Evolutionary conservation across 1,284 basidiomycete genomes (phyloP).

Genomic region (Ceratobasidium sp.): DNA sequence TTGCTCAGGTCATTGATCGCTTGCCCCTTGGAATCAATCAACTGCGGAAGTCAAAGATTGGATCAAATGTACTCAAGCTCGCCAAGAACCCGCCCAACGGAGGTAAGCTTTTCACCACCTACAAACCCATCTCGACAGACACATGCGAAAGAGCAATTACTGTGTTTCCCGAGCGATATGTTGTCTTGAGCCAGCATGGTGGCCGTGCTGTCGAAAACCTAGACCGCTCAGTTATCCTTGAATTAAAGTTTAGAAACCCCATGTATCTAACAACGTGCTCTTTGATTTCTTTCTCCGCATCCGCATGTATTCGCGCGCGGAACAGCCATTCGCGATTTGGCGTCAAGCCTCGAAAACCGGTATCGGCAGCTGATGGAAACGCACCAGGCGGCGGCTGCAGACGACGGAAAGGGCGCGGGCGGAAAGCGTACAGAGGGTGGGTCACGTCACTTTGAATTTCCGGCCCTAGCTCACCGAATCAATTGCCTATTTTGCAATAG

Average conservation of each 20-base stretch:
- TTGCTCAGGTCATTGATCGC: constrained; percentile 78
- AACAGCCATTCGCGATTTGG: constrained; percentile 90
- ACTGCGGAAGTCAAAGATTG: constrained; percentile 77
- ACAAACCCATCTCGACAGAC: constrained; percentile 13
- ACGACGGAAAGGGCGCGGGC: constrained; percentile 61
- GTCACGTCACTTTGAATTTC: constrained; percentile 67
- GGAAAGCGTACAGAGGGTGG: constrained; percentile 72
- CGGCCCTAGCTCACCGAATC: constrained; percentile 38
- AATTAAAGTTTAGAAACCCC: constrained; percentile 51
- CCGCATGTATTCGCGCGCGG: constrained; percentile 54
- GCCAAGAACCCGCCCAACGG: constrained; percentile 75
- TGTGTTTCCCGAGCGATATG: constrained; percentile 30
- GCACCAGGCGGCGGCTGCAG: constrained; percentile 23
- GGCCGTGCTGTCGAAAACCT: constrained; percentile 33
- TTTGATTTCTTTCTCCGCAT: constrained; percentile 59
- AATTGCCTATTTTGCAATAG: constrained; percentile 48
- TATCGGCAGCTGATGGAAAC: constrained; percentile 64
- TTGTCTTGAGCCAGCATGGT: constrained; percentile 36
- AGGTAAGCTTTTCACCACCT: constrained; percentile 66
- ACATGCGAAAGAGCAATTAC: constrained; percentile 20
- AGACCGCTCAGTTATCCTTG: constrained; percentile 27
- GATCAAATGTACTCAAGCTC: constrained; percentile 79
- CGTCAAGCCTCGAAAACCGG: constrained; percentile 82
- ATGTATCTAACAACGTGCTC: constrained; percentile 76
- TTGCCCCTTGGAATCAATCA: constrained; percentile 77